Evolutionary conservation across 176 grass and related monocot species (phyloP).

Genomic region (Leersia perrieri): DNA sequence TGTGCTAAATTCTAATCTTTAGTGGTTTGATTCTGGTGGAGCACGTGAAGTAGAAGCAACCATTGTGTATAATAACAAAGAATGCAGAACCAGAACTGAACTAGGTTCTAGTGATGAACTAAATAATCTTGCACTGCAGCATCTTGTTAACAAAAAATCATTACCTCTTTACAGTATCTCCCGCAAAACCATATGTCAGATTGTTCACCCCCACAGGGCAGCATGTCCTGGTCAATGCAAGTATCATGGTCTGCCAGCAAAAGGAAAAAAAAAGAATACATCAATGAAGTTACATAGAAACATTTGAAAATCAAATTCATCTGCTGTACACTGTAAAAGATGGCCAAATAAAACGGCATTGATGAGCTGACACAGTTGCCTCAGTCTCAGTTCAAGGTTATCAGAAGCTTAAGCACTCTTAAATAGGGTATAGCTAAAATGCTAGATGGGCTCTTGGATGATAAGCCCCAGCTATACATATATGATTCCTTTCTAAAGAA

Average conservation of each 20-base stretch:
- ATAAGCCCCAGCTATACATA: not conserved
- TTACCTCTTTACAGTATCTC: constrained; percentile 63
- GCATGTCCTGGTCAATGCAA: constrained; percentile 43
- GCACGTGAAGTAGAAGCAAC: not conserved
- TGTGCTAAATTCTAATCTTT: not conserved
- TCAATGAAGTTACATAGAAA: constrained; percentile 24
- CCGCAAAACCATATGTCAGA: constrained; percentile 66
- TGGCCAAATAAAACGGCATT: not conserved
- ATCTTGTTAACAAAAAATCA: constrained; percentile 7
- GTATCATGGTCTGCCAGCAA: constrained; percentile 56
- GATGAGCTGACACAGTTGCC: not conserved
- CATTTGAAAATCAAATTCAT: constrained; percentile 8
- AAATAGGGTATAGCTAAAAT: constrained; percentile 4
- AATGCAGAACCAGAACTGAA: not conserved
- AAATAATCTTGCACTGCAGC: not conserved
- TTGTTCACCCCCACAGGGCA: constrained; percentile 32
- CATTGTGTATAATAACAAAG: not conserved
- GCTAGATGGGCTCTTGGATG: constrained; percentile 7
- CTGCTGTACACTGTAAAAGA: not conserved
- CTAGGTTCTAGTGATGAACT: not conserved
- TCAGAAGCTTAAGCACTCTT: not conserved
- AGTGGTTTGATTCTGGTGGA: not conserved
- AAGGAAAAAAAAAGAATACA: constrained; percentile 30
- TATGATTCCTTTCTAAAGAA: not conserved
- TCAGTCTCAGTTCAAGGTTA: not conserved